phyloP scores from a whole-genome alignment of 2,329 filamentous ascomycete species.

The Calonectria fujianensis region DNA sequence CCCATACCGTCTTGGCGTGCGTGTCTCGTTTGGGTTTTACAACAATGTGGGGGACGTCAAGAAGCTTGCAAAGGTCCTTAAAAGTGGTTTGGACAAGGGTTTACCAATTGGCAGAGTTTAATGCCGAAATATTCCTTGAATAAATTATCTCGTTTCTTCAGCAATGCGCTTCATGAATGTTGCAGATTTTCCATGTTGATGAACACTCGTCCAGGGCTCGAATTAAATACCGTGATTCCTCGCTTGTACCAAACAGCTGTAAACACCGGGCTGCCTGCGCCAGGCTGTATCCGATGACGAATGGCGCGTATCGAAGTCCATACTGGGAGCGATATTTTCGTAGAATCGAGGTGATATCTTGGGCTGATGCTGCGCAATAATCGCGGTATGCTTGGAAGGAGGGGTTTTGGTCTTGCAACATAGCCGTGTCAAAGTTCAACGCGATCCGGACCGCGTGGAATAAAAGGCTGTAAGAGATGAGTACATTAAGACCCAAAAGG shows the following conservation, averaged over 20 bases:
- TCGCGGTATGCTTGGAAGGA: constrained; percentile 18
- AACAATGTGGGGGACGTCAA: constrained; percentile 32
- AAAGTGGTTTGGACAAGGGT: constrained; percentile 14
- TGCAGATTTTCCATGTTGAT: constrained; percentile 29
- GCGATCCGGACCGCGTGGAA: constrained; percentile 30
- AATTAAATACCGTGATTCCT: constrained; percentile 24
- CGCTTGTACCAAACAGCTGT: constrained; percentile 19
- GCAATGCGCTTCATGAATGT: constrained; percentile 1
- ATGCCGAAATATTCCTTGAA: constrained; percentile 9
- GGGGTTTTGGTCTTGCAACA: not conserved
- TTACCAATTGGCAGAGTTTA: constrained; percentile 10
- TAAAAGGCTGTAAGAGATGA: not conserved
- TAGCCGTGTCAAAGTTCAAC: constrained; percentile 20
- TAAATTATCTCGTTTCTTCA: constrained; percentile 1
- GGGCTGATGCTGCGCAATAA: constrained; percentile 13
- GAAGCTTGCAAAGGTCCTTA: constrained; percentile 19
- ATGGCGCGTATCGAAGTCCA: constrained; percentile 21
- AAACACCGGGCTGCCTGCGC: constrained; percentile 26
- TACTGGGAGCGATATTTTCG: constrained; percentile 26
- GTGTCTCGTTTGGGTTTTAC: constrained; percentile 50
- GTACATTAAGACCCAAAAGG: not conserved
- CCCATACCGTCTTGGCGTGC: constrained; percentile 52
- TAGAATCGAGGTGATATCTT: constrained; percentile 16
- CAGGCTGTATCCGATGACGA: constrained; percentile 22
- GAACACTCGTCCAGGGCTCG: constrained; percentile 24